phyloP scores from a whole-genome alignment of 202 grass and related monocot genomes.

The Digitaria exilis region DNA sequence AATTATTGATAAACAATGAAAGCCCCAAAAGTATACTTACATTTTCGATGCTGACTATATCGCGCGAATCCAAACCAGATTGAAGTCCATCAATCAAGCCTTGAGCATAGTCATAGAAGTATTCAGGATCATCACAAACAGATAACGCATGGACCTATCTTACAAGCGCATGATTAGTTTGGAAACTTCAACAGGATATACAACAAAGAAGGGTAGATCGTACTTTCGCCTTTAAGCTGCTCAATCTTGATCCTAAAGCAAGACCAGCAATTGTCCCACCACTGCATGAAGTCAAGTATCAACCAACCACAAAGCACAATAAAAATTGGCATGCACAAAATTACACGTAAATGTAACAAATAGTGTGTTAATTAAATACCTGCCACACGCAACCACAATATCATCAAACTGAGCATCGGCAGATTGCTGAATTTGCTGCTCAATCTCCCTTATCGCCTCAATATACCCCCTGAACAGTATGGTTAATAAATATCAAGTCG shows the following conservation, averaged over 20 bases:
- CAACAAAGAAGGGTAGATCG: slow-evolving; percentile 31
- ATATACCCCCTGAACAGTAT: slow-evolving; percentile 85
- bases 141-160: slow-evolving; percentile 92
- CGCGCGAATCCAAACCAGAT: slow-evolving; percentile 73
- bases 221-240: slow-evolving; percentile 92
- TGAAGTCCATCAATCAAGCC: slow-evolving; percentile 88
- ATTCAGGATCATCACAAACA: slow-evolving; percentile 88
- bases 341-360: slow-evolving; percentile 2
- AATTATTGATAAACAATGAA: not conserved
- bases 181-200: slow-evolving; percentile 18
- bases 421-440: slow-evolving; percentile 65
- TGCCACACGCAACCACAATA: slow-evolving; percentile 90
- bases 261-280: slow-evolving; percentile 97
- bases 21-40: slow-evolving; percentile 47
- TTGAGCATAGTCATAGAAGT: slow-evolving; percentile 90
- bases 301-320: slow-evolving; percentile 2
- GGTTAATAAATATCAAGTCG: not conserved
- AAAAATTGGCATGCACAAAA: not conserved
- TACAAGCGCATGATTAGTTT: slow-evolving; percentile 46
- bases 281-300: slow-evolving; percentile 53
- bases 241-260: slow-evolving; percentile 83
- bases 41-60: slow-evolving; percentile 82
- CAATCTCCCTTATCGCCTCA: slow-evolving; percentile 87
- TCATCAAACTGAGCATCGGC: slow-evolving; percentile 73
- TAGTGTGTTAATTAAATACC: slow-evolving; percentile 44